These are phyloP conservation scores for Tetrapyrgos nigripes DNA, from an alignment of 1,284 basidiomycete genomes.

Conservation along the genomic window DNA sequence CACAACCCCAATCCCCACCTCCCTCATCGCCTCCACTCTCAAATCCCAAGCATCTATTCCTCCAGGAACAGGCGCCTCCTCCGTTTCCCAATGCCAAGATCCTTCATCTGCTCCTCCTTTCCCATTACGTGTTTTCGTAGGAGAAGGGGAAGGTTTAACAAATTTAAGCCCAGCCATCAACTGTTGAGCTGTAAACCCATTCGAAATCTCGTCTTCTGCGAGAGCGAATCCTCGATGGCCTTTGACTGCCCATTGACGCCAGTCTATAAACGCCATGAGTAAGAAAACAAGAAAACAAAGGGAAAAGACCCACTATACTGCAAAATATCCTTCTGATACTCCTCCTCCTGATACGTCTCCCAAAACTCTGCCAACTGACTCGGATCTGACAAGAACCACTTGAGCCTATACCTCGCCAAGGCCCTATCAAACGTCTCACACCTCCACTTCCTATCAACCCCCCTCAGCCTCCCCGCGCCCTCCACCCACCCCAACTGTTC, in stretches of 20 bases:
- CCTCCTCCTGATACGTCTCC: constrained; percentile 45
- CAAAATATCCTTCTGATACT: constrained; percentile 46
- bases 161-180: constrained; percentile 35
- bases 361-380: constrained; percentile 45
- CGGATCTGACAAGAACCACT: constrained; percentile 47
- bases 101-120: not conserved
- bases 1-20: no score
- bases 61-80: not conserved
- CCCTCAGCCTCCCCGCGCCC: constrained; percentile 5
- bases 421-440: constrained; percentile 47
- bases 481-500: constrained; percentile 21
- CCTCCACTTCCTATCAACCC: constrained; percentile 41
- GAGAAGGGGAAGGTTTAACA: no score
- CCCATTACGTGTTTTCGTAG: no score
- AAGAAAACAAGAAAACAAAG: constrained; percentile 4
- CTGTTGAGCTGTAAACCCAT: constrained; percentile 39
- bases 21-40: no score
- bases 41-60: no score
- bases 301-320: constrained; percentile 37
- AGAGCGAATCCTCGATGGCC: constrained; percentile 49
- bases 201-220: constrained; percentile 39
- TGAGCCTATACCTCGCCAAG: constrained; percentile 43
- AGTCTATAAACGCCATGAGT: constrained; percentile 32
- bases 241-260: constrained; percentile 43
- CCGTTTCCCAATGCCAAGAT: constrained; percentile 16